phyloP scores from a whole-genome alignment of 2,329 filamentous ascomycete genomes.

The Ophiosphaerella herpotricha region DNA sequence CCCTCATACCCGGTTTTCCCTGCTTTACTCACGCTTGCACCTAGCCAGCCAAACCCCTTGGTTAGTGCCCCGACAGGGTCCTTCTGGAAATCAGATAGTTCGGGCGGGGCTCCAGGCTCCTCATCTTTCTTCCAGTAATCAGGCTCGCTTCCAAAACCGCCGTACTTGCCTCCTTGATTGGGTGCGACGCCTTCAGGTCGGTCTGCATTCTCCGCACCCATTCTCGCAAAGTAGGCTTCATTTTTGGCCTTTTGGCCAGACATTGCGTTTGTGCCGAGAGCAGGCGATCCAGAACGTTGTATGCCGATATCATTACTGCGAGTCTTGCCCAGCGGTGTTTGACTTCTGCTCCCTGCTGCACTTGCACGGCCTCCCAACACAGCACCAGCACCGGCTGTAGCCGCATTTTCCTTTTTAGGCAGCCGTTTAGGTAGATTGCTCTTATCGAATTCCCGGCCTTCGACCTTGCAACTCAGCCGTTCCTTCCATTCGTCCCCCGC shows the following conservation, averaged over 20 bases:
- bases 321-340: conserved; percentile 46
- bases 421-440: conserved; percentile 61
- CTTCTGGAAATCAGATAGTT: conserved; percentile 85
- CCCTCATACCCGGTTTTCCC: conserved; percentile 89
- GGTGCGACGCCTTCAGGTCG: conserved; percentile 77
- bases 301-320: conserved; percentile 36
- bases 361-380: conserved; percentile 41
- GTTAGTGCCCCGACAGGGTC: conserved; percentile 87
- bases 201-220: conserved; percentile 81
- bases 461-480: conserved; percentile 81
- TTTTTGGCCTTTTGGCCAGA: conserved; percentile 64
- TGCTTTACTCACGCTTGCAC: conserved; percentile 83
- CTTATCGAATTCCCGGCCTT: conserved; percentile 83
- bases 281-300: conserved; percentile 43
- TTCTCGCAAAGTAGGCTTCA: conserved; percentile 85
- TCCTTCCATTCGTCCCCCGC: conserved; percentile 97
- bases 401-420: conserved; percentile 39
- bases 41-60: conserved; percentile 94
- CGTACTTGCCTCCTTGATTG: conserved; percentile 89
- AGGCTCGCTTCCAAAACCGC: conserved; percentile 83
- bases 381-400: conserved; percentile 28
- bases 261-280: conserved; percentile 46
- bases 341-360: conserved; percentile 42
- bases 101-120: conserved; percentile 59
- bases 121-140: conserved; percentile 54